Conservation (phyloP, 2,329 filamentous ascomycete genomes). For the Sphaerulina musiva region DNA sequence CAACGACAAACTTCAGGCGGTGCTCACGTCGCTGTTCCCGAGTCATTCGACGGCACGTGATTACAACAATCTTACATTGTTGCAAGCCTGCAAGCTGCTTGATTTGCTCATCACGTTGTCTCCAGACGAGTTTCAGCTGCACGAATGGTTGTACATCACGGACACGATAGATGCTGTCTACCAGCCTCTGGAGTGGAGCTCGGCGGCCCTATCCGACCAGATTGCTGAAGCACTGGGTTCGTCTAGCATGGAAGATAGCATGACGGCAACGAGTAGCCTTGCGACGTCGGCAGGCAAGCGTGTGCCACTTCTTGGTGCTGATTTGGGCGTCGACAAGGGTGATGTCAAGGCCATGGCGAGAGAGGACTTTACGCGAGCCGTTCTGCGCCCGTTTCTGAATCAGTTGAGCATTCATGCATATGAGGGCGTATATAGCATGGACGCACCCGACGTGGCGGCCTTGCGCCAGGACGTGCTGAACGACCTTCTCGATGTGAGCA, state of each 20-base stretch:
- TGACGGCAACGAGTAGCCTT: background rate
- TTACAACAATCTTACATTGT: conserved; percentile 67
- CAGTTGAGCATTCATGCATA: conserved; percentile 90
- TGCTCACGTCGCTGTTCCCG: conserved; percentile 66
- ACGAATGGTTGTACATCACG: conserved; percentile 95
- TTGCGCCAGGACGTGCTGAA: conserved; percentile 41
- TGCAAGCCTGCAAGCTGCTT: conserved; percentile 91
- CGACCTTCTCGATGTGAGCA: conserved; percentile 43
- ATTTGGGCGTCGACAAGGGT: conserved; percentile 52
- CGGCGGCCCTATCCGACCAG: conserved; percentile 75
- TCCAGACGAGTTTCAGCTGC: conserved; percentile 95
- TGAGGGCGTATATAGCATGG: conserved; percentile 87
- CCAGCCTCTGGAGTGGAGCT: conserved; percentile 60
- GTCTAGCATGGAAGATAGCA: conserved; percentile 28
- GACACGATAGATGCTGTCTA: conserved; percentile 97
- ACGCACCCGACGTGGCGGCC: conserved; percentile 56
- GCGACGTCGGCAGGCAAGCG: conserved; percentile 9
- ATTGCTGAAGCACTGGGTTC: conserved; percentile 66
- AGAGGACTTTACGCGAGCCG: conserved; percentile 62
- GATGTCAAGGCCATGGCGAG: conserved; percentile 49
- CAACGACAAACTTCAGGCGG: conserved; percentile 75
- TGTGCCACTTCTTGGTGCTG: conserved; percentile 42
- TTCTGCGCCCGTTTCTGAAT: conserved; percentile 81
- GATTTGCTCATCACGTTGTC: conserved; percentile 79
- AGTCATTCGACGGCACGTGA: conserved; percentile 61